Conservation (phyloP, 768 basidiomycete genomes). For the Mycena alexandri region DNA sequence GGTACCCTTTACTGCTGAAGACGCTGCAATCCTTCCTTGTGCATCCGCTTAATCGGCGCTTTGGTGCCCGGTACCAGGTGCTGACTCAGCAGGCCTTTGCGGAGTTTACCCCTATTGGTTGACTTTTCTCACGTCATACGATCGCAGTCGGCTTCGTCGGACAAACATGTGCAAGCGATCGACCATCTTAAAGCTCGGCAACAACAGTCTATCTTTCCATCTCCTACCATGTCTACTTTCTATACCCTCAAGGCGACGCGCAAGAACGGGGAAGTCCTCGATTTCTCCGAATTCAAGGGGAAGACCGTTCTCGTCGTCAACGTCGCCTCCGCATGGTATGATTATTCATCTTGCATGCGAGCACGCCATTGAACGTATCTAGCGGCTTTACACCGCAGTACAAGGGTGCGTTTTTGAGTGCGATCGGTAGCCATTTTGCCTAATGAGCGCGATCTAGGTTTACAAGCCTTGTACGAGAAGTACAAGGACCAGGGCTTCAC, state of each 20-base stretch:
- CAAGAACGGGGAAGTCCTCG: slow-evolving; percentile 66
- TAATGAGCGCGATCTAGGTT: slow-evolving; percentile 55
- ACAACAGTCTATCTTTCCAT: slow-evolving; percentile 27
- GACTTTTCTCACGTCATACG: background rate
- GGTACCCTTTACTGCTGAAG: slow-evolving; percentile 62
- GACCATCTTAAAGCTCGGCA: slow-evolving; percentile 14
- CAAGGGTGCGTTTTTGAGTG: slow-evolving; percentile 58
- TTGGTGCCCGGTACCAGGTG: slow-evolving; percentile 57
- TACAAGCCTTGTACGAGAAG: slow-evolving; percentile 85
- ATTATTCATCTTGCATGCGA: background rate
- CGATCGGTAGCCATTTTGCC: slow-evolving; percentile 1
- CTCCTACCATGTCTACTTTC: slow-evolving; percentile 60
- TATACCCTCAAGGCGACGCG: slow-evolving; percentile 77
- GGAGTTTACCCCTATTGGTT: slow-evolving; percentile 41
- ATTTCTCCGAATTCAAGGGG: slow-evolving; percentile 79
- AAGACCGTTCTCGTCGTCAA: slow-evolving; percentile 87
- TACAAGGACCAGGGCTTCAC: slow-evolving; percentile 82
- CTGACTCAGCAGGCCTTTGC: slow-evolving; percentile 62
- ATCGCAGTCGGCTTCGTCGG: slow-evolving; percentile 13
- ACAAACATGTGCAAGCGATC: slow-evolving; percentile 2
- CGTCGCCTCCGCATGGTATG: slow-evolving; percentile 80
- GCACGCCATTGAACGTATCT: background rate
- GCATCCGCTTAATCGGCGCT: slow-evolving; percentile 57
- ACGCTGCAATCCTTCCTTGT: slow-evolving; percentile 65
- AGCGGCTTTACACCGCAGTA: slow-evolving; percentile 92